Evolutionary conservation across 192 early-diverging fungal species (phyloP), one percentile per base, ranked within the genome.

Genomic region (Hyaloraphidium curvatum): DNA sequence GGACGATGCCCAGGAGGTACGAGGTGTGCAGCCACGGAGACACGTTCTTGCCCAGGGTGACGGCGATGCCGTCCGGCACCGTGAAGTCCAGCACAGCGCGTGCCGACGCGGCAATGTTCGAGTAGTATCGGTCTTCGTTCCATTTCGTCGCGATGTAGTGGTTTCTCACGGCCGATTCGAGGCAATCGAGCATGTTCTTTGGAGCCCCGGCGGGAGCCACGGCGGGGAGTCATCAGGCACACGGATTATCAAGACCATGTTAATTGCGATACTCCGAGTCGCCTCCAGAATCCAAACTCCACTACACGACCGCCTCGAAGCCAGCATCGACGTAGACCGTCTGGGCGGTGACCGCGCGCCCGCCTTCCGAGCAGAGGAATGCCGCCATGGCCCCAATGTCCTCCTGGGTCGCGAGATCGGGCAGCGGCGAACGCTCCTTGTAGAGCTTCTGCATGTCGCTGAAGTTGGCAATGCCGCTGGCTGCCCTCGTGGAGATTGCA

Each of bases 101-200:
- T 1, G 82, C 75, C 41, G 80, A 70, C 3, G 77, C 66, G 62
- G 81, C 81, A 22, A 92, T 68, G 57, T 85, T 82, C 27, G 86
- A 80, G 58, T 87, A 92, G 53, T 80, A 80, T 56, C 80, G 81
- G 52, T 80, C 72, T 41, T 86, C 81, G 60, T 82, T 80, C 84
- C 84, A 92, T 25, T 69, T 66, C 3, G 76, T 80, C 14, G 76
- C 66, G 14, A 72, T 68, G 61, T 86, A 85, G 65, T 86, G 25
- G 5, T 25, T 14, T 7, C 43, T 11, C 43, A 48, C 43, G 23
- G 25, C 23, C 17, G 14, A 48, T 25, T 48, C 43, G 9, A 48
- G 7, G 17, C 43, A 48, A 9, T 48, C 43, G 17, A 48, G 14
- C 7, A 48, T 48, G n/a, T n/a, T n/a, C n/a, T n/a, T n/a, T n/a